Evolutionary conservation across 495 filamentous ascomycete genomes (phyloP).

Genomic region (Hypoxylon subgilvum): DNA sequence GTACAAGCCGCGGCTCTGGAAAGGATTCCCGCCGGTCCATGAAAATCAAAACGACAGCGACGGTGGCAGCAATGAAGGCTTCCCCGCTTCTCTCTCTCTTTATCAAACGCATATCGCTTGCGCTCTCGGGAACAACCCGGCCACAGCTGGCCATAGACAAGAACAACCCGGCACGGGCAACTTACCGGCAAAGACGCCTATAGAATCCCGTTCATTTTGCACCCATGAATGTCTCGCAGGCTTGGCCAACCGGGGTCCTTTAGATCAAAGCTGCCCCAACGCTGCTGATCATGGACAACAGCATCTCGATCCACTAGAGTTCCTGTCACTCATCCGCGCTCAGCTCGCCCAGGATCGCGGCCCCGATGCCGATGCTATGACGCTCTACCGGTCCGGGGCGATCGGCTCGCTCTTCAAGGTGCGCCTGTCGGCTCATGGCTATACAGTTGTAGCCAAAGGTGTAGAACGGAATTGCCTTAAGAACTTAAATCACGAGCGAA

Average conservation of each 20-base stretch:
- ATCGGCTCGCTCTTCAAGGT: constrained; percentile 52
- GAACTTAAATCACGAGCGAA: constrained; percentile 42
- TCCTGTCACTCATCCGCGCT: constrained; percentile 36
- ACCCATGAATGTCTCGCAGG: constrained; percentile 52
- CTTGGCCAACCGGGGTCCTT: constrained; percentile 38
- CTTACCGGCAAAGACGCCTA: constrained; percentile 6
- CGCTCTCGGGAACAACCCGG: constrained; percentile 16
- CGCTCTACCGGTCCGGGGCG: constrained; percentile 48
- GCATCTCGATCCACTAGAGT: constrained; percentile 32
- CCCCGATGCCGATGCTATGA: constrained; percentile 45
- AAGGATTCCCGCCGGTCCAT: constrained; percentile 16
- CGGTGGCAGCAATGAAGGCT: constrained; percentile 24
- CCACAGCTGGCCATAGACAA: constrained; percentile 14
- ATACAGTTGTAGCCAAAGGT: constrained; percentile 57
- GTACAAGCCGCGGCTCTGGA: constrained; percentile 40
- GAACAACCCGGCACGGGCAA: too few relatives aligned
- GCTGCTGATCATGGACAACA: constrained; percentile 35
- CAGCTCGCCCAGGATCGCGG: constrained; percentile 44
- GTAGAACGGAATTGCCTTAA: constrained; percentile 19
- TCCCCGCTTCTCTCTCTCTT: constrained; percentile 32
- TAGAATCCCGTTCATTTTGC: constrained; percentile 49
- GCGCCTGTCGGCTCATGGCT: constrained; percentile 53
- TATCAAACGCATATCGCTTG: constrained; percentile 17
- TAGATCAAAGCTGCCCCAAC: constrained; percentile 53
- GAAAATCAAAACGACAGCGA: constrained; percentile 21